Evolutionary conservation across 352 stramenopile species (phyloP).

Genomic region (Pythium utonaiense): DNA sequence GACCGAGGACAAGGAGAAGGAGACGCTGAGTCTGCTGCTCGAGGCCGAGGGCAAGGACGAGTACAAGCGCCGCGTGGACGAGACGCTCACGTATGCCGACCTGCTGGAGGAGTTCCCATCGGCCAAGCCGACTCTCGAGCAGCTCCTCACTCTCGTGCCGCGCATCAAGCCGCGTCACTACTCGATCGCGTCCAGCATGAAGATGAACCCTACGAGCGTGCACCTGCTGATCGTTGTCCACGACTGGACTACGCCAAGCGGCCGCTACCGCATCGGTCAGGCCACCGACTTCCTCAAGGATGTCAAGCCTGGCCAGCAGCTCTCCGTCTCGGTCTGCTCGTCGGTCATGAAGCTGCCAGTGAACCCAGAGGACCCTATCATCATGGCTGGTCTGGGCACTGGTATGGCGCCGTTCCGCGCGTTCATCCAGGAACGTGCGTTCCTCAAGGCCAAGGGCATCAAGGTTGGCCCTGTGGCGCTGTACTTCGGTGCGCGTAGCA

Average conservation of each 20-base stretch:
- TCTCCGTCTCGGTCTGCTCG: conserved; percentile 68
- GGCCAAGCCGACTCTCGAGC: conserved; percentile 50
- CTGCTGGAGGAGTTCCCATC: conserved; percentile 73
- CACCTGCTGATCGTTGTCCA: conserved; percentile 86
- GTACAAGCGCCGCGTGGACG: conserved; percentile 76
- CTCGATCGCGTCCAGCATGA: conserved; percentile 89
- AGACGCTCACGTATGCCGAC: conserved; percentile 76
- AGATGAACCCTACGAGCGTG: conserved; percentile 78
- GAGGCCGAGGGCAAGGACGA: conserved; percentile 75
- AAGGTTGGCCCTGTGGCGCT: conserved; percentile 75
- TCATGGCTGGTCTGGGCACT: conserved; percentile 86
- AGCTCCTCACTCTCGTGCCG: conserved; percentile 71
- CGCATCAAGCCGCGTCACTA: conserved; percentile 89
- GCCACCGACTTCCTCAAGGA: conserved; percentile 57
- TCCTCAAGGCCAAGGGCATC: conserved; percentile 56
- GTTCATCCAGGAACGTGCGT: conserved; percentile 88
- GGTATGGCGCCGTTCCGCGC: conserved; percentile 89
- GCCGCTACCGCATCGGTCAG: conserved; percentile 62
- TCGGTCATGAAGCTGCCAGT: conserved; percentile 76
- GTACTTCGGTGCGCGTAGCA: conserved; percentile 95
- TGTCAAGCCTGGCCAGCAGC: conserved; percentile 43
- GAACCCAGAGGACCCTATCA: conserved; percentile 67
- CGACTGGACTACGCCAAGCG: conserved; percentile 78
- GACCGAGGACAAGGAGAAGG: conserved; percentile 72
- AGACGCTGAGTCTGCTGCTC: conserved; percentile 41